Conservation (phyloP, 192 early-diverging fungal species). For the Coemansia sp. region DNA sequence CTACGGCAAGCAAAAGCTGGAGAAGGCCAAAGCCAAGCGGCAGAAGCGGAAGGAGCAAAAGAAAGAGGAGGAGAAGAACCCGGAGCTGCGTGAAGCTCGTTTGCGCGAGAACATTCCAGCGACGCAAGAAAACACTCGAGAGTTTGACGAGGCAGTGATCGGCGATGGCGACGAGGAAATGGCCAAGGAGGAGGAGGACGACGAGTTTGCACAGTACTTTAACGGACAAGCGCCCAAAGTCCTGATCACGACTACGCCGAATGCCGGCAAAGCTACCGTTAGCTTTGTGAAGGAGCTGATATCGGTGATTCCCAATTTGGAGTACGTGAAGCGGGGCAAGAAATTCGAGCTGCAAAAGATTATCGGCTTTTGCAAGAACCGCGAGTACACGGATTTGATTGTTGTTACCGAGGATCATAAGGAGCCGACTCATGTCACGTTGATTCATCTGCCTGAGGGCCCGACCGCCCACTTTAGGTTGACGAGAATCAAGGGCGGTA, state of each 20-base stretch:
- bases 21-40: constrained; percentile 76
- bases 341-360: constrained; percentile 91
- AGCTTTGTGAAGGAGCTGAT: constrained; percentile 89
- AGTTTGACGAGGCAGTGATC: constrained; percentile 92
- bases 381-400: constrained; percentile 92
- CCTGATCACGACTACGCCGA: constrained; percentile 79
- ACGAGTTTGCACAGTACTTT: constrained; percentile 90
- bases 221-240: constrained; percentile 88
- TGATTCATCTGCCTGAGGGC: constrained; percentile 95
- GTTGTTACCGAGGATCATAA: constrained; percentile 95
- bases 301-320: constrained; percentile 86
- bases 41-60: constrained; percentile 67
- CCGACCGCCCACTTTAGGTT: constrained; percentile 97
- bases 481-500: constrained; percentile 73
- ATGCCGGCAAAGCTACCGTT: constrained; percentile 60
- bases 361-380: constrained; percentile 83
- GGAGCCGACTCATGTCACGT: constrained; percentile 81
- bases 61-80: constrained; percentile 83
- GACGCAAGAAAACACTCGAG: constrained; percentile 90
- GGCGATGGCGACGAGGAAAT: constrained; percentile 75
- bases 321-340: constrained; percentile 83
- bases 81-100: constrained; percentile 82
- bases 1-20: constrained; percentile 68
- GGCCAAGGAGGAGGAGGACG: constrained; percentile 78
- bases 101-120: constrained; percentile 86